phyloP scores from a whole-genome alignment of 2,329 filamentous ascomycete genomes.

The Macrophomina tecta region DNA sequence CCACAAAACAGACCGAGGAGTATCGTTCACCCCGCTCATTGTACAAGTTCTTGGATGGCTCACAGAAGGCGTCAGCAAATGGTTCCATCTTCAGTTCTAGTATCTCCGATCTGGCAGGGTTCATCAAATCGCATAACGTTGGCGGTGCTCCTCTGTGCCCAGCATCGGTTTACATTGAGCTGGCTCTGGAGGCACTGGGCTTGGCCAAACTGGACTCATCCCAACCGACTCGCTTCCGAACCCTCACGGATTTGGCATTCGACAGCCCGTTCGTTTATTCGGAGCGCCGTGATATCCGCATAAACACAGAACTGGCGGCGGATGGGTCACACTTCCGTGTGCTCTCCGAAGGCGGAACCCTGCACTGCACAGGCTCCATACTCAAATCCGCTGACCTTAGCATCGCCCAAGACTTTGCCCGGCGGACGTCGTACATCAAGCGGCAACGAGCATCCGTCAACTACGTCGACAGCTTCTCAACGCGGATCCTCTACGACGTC shows the following conservation, averaged over 20 bases:
- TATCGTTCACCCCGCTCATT: not conserved
- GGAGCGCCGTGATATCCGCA: not conserved
- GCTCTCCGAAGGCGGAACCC: not conserved
- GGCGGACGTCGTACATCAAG: conserved; percentile 11
- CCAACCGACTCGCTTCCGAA: not conserved
- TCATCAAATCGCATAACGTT: conserved; percentile 27
- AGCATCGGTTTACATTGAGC: conserved; percentile 24
- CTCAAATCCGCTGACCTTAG: not conserved
- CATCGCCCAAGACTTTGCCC: not conserved
- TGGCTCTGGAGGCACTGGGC: conserved; percentile 10
- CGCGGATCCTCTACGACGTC: conserved; percentile 37
- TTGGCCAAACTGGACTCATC: not conserved
- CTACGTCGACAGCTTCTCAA: conserved; percentile 34
- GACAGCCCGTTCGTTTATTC: conserved; percentile 24
- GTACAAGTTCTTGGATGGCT: conserved; percentile 3
- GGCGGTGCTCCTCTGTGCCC: conserved; percentile 27
- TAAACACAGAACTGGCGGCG: not conserved
- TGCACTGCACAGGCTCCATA: conserved; percentile 15
- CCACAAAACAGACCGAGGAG: not conserved
- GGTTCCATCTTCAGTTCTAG: not conserved
- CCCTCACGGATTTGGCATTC: conserved; percentile 15
- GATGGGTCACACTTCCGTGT: conserved; percentile 7
- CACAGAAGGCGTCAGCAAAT: not conserved
- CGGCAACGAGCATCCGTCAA: conserved; percentile 27
- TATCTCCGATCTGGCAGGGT: not conserved